Percentiles rank a stretch among this genome's conserved stretches.
Evolutionary conservation across 371 early-diverging fungal genomes (phyloP).

Genomic region (Apophysomyces variabilis): DNA sequence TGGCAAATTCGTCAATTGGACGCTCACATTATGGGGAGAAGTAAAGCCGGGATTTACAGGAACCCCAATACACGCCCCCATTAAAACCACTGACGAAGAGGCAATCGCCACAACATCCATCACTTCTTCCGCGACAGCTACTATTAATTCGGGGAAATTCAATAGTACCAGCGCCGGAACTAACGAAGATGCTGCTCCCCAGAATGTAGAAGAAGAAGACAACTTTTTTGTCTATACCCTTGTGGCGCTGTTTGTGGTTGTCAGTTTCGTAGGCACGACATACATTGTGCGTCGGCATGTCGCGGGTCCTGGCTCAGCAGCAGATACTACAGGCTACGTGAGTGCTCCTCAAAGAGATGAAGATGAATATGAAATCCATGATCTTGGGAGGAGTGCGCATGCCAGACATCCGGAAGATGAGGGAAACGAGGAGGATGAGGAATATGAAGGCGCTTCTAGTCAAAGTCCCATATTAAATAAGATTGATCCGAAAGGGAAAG

Average conservation of each 20-base stretch:
- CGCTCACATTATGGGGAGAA: conserved; percentile 76
- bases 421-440: not conserved
- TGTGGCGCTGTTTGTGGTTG: conserved; percentile 14
- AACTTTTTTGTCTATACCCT: conserved; percentile 26
- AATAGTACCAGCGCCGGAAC: conserved; percentile 11
- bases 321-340: conserved; percentile 17
- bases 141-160: not conserved
- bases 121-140: not conserved
- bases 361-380: conserved; percentile 27
- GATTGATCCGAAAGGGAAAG: conserved; percentile 5
- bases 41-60: conserved; percentile 15
- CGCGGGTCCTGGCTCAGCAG: not conserved
- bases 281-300: conserved; percentile 16
- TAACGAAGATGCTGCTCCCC: not conserved
- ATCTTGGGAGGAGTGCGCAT: conserved; percentile 3
- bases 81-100: not conserved
- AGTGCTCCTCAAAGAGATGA: conserved; percentile 15
- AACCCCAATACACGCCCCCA: not conserved
- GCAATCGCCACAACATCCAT: not conserved
- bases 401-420: not conserved
- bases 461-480: not conserved
- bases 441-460: not conserved
- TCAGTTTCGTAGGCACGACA: conserved; percentile 16
- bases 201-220: not conserved
- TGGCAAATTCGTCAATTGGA: conserved; percentile 66